Evolutionary conservation across 768 basidiomycete species (phyloP).

Genomic region (Pisolithus albus): DNA sequence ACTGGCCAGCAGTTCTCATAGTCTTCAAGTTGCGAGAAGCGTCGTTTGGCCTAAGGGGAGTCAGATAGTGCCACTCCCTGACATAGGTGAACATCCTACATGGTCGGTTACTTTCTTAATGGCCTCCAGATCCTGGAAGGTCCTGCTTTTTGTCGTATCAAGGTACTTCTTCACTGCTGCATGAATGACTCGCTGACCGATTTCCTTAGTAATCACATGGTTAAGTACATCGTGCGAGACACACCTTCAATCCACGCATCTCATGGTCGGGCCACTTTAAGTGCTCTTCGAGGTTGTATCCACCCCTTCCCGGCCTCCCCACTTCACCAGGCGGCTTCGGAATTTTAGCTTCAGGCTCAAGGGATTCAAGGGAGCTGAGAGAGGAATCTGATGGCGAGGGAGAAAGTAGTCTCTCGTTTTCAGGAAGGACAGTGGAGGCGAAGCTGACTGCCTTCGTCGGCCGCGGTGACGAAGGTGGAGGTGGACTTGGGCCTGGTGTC

Average conservation of each 20-base stretch:
- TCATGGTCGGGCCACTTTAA: background rate
- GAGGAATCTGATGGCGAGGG: background rate
- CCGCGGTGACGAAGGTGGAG: too few species aligned
- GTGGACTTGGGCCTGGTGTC: background rate
- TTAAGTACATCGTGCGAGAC: background rate
- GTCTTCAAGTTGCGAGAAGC: background rate
- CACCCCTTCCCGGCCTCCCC: background rate
- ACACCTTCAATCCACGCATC: background rate
- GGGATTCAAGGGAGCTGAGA: background rate
- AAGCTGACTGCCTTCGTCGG: background rate
- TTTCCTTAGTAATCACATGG: background rate
- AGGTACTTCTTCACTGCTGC: background rate
- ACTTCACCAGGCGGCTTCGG: background rate
- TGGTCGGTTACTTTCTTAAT: background rate
- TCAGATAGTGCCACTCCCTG: background rate
- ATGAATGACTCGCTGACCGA: background rate
- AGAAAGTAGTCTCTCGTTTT: background rate
- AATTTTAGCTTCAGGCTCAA: background rate
- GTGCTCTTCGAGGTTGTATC: background rate
- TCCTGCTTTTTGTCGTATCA: background rate
- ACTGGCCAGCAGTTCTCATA: conserved; percentile 1
- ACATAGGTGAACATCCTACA: background rate
- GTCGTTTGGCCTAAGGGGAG: background rate
- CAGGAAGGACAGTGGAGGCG: background rate
- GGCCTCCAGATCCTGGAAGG: background rate